phyloP scores from a whole-genome alignment of 176 grass and related monocot genomes.

The Puya raimondii region DNA sequence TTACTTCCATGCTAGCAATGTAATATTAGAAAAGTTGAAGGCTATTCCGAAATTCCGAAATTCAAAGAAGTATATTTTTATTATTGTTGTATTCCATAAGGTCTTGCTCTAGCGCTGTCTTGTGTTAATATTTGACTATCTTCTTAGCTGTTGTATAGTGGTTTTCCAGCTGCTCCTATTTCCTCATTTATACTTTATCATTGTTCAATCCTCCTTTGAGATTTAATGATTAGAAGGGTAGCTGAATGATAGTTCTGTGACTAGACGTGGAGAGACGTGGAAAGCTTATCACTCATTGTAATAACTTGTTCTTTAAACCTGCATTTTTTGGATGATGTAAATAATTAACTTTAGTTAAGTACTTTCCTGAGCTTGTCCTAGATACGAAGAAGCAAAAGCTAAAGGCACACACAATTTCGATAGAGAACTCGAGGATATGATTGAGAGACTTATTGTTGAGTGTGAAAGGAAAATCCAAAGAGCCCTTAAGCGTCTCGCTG shows the following conservation, averaged over 20 bases:
- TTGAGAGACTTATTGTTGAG: constrained; percentile 90
- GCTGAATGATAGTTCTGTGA: constrained; percentile 2
- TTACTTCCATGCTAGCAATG: neutral
- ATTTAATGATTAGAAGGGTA: neutral
- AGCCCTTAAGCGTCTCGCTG: constrained; percentile 76
- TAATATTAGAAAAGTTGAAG: neutral
- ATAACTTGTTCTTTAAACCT: neutral
- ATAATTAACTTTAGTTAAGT: neutral
- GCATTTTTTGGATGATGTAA: constrained; percentile 13
- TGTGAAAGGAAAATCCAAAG: constrained; percentile 98
- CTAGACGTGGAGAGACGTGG: neutral
- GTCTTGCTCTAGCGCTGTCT: no score
- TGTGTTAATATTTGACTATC: no score
- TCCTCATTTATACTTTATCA: no score
- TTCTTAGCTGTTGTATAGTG: no score
- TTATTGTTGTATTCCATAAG: neutral
- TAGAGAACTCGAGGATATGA: constrained; percentile 72
- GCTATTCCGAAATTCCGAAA: no score
- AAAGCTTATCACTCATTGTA: neutral
- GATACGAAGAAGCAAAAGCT: constrained; percentile 86
- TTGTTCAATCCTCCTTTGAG: neutral
- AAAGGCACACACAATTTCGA: constrained; percentile 84
- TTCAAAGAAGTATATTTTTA: neutral
- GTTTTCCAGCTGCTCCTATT: no score
- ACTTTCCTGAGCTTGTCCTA: constrained; percentile 53